These are phyloP conservation scores for Fusarium buxicola DNA, from an alignment of 2,329 filamentous ascomycete species.

Conservation along the genomic window DNA sequence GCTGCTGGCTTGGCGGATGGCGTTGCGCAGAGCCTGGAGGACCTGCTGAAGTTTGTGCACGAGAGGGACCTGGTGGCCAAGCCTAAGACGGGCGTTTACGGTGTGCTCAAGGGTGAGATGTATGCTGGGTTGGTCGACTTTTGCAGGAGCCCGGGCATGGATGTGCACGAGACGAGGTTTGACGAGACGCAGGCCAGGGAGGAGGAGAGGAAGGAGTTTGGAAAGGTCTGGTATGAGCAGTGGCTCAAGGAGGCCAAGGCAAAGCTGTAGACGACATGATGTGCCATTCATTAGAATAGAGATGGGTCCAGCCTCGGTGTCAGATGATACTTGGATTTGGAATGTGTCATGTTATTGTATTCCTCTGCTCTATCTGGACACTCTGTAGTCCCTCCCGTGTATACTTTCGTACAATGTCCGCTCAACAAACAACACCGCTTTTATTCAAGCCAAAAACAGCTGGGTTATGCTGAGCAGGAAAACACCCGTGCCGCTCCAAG, in stretches of 20 bases:
- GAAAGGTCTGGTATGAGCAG: conserved; percentile 62
- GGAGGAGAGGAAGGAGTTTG: conserved; percentile 57
- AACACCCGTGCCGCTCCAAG: not conserved
- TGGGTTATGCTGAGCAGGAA: not conserved
- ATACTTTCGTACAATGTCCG: conserved; percentile 1
- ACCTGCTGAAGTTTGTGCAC: conserved; percentile 69
- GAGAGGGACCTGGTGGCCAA: conserved; percentile 71
- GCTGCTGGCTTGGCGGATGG: conserved; percentile 76
- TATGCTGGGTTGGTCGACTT: conserved; percentile 73
- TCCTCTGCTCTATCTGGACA: conserved; percentile 5
- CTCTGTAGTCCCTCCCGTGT: conserved; percentile 1
- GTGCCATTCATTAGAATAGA: too few species aligned
- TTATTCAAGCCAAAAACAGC: conserved; percentile 7
- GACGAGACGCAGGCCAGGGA: conserved; percentile 55
- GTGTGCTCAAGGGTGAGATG: conserved; percentile 79
- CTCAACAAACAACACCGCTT: conserved; percentile 5
- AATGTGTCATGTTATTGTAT: conserved; percentile 10
- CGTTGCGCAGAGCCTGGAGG: conserved; percentile 70
- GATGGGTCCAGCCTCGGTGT: too few species aligned
- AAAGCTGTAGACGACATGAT: conserved; percentile 48
- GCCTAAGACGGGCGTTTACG: conserved; percentile 74
- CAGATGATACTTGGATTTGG: too few species aligned
- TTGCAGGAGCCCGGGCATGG: conserved; percentile 64
- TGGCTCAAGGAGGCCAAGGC: conserved; percentile 57
- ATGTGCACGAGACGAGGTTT: conserved; percentile 62